Evolutionary conservation across 2,329 filamentous ascomycete genomes (phyloP).

Genomic region (Sarocladium oryzae): DNA sequence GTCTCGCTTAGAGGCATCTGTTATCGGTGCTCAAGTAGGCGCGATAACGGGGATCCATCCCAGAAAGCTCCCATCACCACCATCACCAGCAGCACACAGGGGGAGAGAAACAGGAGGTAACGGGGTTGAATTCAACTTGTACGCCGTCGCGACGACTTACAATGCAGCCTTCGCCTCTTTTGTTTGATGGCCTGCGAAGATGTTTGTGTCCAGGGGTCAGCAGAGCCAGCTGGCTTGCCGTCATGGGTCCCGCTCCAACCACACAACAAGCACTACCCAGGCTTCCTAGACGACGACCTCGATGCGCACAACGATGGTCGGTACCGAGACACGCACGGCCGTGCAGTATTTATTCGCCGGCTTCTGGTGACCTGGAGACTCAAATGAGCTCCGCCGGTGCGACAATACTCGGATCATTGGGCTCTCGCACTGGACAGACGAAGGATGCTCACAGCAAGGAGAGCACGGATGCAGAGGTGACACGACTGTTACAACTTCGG

Average conservation of each 20-base stretch:
- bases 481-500: too few relatives aligned
- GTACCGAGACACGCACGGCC: neutral
- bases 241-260: neutral
- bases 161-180: slow-evolving; percentile 6
- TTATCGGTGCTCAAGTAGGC: neutral
- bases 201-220: slow-evolving; percentile 52
- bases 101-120: too few relatives aligned
- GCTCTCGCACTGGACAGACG: too few relatives aligned
- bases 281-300: neutral
- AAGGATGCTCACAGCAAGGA: too few relatives aligned
- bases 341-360: neutral
- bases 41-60: slow-evolving; percentile 1
- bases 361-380: too few relatives aligned
- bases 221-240: slow-evolving; percentile 4
- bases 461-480: too few relatives aligned
- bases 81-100: too few relatives aligned
- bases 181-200: slow-evolving; percentile 52
- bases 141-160: neutral
- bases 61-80: too few relatives aligned
- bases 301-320: neutral
- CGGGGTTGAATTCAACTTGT: too few relatives aligned
- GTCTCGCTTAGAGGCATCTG: slow-evolving; percentile 1
- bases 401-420: too few relatives aligned
- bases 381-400: too few relatives aligned
- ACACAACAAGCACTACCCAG: neutral